Base-by-base conservation (phyloP, 352 stramenopile species). In the Phytophthora cajani region DNA sequence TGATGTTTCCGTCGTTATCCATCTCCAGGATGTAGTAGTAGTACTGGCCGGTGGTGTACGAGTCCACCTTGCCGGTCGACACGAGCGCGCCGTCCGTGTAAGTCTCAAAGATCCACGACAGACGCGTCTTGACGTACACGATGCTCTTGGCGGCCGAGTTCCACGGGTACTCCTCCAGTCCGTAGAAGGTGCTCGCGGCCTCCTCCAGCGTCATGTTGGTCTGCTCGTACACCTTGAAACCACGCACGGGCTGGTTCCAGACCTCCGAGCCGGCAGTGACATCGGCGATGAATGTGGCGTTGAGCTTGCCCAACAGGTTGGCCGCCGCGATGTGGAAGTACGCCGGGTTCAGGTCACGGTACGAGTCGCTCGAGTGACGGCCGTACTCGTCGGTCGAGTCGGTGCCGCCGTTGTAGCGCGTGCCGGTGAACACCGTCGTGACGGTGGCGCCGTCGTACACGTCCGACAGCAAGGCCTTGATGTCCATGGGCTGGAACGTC, bases 221-320 rank as follows among this genome's bases (percentile, higher is more conserved):
- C 51, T 69, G 49, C 17, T 79, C 51, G 36, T 64, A 51, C 21
- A 84, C 62, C 49, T 77, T 57, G 67, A 85, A 88, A 55, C 67
- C 72, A 21, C 55, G 33, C 27, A 88, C 73, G 5, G 80, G 80
- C 42, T 83, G 74, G 70, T 86, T 88, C 78, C 80, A 88, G 23
- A 88, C 72, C 32, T 79, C 62, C 1, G 21, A 16, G 17, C 68
- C 70, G 25, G 70, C 63, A 2, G 67, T 58, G 9, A 74, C 62
- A 49, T 87, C 79, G 10, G 78, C 50, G 12, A 87, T 67, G 58
- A 87, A 79, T 5, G 74, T 63, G 23, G 77, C 33, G 27, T 79
- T 79, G 14, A 78, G 58, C 12, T 63, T 56, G 7, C 70, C 74
- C 6, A 87, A 62, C 5, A 84, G 51, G 59, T 84, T 87, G 19